Evolutionary conservation across 345 rosid species (phyloP).

Genomic region (Eucalyptus sp.): DNA sequence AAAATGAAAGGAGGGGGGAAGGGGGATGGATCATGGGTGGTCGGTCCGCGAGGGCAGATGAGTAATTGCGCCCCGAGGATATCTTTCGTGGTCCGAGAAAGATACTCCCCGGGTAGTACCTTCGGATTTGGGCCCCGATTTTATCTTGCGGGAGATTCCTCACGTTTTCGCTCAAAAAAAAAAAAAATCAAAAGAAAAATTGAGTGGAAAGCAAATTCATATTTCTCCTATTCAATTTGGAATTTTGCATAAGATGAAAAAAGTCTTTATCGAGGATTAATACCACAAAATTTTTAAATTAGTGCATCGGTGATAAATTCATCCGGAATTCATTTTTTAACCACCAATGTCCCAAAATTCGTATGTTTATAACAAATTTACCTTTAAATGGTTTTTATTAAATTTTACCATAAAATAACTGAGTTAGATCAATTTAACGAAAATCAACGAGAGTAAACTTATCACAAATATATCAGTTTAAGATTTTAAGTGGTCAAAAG

Average conservation of each 20-base stretch:
- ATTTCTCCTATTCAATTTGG: neutral
- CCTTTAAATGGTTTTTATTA: rapidly evolving
- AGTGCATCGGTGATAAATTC: rapidly evolving
- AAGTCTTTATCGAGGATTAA: too few relatives aligned
- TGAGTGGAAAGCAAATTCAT: neutral
- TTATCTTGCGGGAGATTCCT: neutral
- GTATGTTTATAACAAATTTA: rapidly evolving
- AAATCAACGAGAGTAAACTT: rapidly evolving
- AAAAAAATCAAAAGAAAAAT: neutral
- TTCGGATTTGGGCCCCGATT: neutral
- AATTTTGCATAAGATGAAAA: neutral
- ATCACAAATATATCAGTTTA: rapidly evolving
- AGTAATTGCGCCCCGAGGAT: neutral
- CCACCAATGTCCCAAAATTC: rapidly evolving
- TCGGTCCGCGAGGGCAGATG: neutral
- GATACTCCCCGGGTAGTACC: neutral
- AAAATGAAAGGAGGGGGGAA: rapidly evolving
- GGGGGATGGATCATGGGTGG: neutral
- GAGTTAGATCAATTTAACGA: too few relatives aligned
- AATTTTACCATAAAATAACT: too few relatives aligned
- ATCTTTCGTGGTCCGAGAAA: neutral
- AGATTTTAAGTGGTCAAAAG: too few relatives aligned
- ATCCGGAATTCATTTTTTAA: too few relatives aligned
- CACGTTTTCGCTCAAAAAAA: neutral
- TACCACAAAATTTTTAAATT: too few relatives aligned